Evolutionary conservation across 2,329 filamentous ascomycete genomes (phyloP), one percentile per base, ranked within the genome.

Genomic region (Penicillium rolfsii): DNA sequence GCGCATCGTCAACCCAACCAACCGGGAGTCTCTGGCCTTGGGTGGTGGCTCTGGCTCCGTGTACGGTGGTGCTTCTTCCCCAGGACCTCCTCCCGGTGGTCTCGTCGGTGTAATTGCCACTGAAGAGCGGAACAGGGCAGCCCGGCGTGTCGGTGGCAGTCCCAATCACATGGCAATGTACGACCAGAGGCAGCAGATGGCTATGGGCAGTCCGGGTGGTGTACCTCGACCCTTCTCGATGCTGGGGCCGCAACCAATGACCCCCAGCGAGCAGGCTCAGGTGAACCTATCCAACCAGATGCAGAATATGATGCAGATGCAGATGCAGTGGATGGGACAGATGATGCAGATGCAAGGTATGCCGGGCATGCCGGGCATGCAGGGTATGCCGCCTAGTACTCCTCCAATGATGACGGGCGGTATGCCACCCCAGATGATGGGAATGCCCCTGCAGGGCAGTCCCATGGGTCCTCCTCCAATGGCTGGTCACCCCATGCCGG

Each of bases 251-350:
- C 63, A 66, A 59, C 63, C 64, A 9, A 69, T 88, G 48, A 85
- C 84, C 16, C 80, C 87, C 2, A 85, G 85, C 24, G 89, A 92
- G 63, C 89, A 91, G 73, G 88, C 88, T 30, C 90, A 94, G 69
- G 83, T 93, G 45, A 88, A 93, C 67, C 89, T 95, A 83, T 89
- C 86, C 6, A 89, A 92, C 71, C 90, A 93, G 72, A 93, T 94
- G 91, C 85, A 86, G 58, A 89, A 91, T 70, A 93, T 94, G 78
- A 93, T 94, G 90, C 89, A 93, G 73, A 92, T 95, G 89, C 92
- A 96, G 74, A 93, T 96, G 89, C 91, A 96, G 73, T 93, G 93
- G 78, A 94, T 96, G 89, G 90, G 93, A 70, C 79, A 81, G 66
- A 82, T 83, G 79, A 79, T 81, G 86, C 90, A 91, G 84, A 71